These are phyloP conservation scores for Cardamine occulta DNA, from an alignment of 345 rosid species.

Conservation along the genomic window DNA sequence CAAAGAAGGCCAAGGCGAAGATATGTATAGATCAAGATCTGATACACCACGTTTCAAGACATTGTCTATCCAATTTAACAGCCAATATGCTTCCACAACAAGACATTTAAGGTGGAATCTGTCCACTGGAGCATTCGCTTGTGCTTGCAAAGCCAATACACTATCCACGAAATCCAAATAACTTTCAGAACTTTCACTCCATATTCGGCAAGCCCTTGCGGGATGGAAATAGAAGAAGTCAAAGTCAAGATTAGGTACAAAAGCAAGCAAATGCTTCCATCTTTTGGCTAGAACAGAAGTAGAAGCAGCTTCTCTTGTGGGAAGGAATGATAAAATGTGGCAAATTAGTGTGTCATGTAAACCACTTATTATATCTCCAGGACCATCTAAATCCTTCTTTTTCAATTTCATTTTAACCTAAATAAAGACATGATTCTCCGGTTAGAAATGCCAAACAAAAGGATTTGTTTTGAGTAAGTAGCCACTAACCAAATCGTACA, in stretches of 20 bases:
- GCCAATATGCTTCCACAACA: no score
- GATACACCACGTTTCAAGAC: no score
- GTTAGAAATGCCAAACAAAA: background rate
- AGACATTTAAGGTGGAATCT: no score
- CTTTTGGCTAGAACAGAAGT: background rate
- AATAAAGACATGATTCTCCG: background rate
- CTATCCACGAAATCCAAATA: background rate
- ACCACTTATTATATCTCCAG: background rate
- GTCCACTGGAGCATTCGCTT: no score
- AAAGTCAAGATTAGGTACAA: background rate
- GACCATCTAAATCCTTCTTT: background rate
- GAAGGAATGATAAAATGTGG: background rate
- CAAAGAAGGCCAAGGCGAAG: no score
- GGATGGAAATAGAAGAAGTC: background rate
- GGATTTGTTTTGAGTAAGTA: background rate
- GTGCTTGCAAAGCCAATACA: background rate
- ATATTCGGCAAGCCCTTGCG: background rate
- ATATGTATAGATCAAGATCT: no score
- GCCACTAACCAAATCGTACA: background rate
- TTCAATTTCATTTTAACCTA: background rate
- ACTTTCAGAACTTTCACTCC: background rate
- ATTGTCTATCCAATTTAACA: no score
- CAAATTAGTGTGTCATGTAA: background rate
- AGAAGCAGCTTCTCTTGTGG: background rate
- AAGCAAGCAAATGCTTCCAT: background rate